A percentile compares a stretch with the other conserved stretches of the same genome.
phyloP scores from a whole-genome alignment of 208 protist species.

The Acanthamoeba triangularis region DNA sequence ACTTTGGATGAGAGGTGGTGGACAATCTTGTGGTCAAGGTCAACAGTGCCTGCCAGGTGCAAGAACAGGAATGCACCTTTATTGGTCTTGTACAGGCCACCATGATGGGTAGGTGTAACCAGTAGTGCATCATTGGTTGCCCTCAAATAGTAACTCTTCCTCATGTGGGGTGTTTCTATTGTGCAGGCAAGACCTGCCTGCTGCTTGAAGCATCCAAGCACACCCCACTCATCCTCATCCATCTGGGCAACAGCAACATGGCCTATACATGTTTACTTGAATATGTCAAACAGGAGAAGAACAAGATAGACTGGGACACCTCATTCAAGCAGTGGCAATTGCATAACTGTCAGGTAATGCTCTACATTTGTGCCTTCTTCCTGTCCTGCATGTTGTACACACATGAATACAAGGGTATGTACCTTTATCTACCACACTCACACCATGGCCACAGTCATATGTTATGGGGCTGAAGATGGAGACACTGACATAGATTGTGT shows the following conservation, averaged over 20 bases:
- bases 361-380: constrained; percentile 11
- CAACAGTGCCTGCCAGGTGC: not conserved
- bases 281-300: not conserved
- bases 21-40: not conserved
- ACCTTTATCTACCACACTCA: not conserved
- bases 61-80: not conserved
- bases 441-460: constrained; percentile 24
- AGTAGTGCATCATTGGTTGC: not conserved
- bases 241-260: constrained; percentile 50
- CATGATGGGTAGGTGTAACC: constrained; percentile 26
- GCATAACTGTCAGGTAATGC: not conserved
- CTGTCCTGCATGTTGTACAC: constrained; percentile 39
- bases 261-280: not conserved
- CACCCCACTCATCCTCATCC: constrained; percentile 74
- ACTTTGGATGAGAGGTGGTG: constrained; percentile 33
- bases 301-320: not conserved
- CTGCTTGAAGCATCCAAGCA: constrained; percentile 43
- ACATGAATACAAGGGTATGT: constrained; percentile 14
- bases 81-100: constrained; percentile 58
- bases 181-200: constrained; percentile 53
- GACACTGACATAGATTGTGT: not conserved
- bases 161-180: not conserved
- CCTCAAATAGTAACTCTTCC: not conserved
- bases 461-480: not conserved
- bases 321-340: not conserved